phyloP scores from a whole-genome alignment of 768 basidiomycete genomes.

The Lactarius sp. region DNA sequence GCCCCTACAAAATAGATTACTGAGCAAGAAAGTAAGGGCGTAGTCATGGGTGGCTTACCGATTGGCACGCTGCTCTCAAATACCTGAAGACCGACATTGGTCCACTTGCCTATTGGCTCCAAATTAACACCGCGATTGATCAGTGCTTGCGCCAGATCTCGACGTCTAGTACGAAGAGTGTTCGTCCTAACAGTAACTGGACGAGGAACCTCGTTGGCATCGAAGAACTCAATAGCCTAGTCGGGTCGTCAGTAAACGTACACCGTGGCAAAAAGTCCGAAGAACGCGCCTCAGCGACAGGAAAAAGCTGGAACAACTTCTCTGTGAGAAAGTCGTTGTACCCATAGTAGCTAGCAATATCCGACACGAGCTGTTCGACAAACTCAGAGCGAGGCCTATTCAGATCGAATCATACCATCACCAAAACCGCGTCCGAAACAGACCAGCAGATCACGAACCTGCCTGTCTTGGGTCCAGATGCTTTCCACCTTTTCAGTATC shows the following conservation, averaged over 20 bases:
- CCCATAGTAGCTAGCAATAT: conserved; percentile 94
- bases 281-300: conserved; percentile 74
- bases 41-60: conserved; percentile 41
- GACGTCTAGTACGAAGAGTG: conserved; percentile 86
- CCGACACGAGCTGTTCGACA: conserved; percentile 76
- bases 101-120: conserved; percentile 99
- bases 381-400: conserved; percentile 85
- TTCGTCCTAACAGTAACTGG: conserved; percentile 98
- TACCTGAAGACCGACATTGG: conserved; percentile 97
- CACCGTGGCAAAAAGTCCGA: background rate
- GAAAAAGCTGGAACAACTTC: conserved; percentile 91
- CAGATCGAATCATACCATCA: conserved; percentile 11
- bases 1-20: conserved; percentile 49
- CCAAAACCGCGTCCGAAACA: conserved; percentile 28
- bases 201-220: conserved; percentile 91
- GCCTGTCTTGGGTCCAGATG: conserved; percentile 51
- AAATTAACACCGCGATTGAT: conserved; percentile 96
- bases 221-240: conserved; percentile 96
- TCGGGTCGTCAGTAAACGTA: conserved; percentile 7
- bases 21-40: conserved; percentile 2
- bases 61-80: conserved; percentile 96
- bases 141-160: conserved; percentile 90
- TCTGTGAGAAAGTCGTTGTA: conserved; percentile 95
- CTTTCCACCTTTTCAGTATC: conserved; percentile 67
- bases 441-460: conserved; percentile 40